Percentiles rank a stretch among this genome's conserved stretches.
Conservation (phyloP, 2,329 filamentous ascomycete genomes). For the Trichoderma atroviride region DNA sequence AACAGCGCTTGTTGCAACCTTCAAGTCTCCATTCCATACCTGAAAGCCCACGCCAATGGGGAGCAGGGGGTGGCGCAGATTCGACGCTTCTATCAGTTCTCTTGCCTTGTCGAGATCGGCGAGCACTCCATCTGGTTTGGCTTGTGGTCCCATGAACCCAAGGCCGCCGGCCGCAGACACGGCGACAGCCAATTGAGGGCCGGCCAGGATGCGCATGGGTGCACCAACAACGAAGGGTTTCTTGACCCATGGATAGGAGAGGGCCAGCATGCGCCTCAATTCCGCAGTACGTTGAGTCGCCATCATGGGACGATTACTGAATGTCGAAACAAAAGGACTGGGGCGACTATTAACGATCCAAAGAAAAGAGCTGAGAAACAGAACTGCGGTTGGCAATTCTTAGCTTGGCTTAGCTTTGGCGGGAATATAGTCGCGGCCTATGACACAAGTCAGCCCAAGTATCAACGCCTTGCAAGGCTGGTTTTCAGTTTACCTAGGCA, state of each 20-base stretch:
- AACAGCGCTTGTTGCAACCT: constrained; percentile 37
- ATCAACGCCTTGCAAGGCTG: background rate
- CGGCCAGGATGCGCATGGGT: constrained; percentile 69
- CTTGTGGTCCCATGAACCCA: constrained; percentile 49
- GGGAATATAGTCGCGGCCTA: background rate
- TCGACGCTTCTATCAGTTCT: constrained; percentile 31
- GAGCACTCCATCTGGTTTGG: constrained; percentile 38
- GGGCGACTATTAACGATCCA: no score
- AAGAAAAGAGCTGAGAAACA: background rate
- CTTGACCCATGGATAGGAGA: constrained; percentile 41
- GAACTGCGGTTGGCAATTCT: background rate
- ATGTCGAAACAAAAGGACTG: background rate
- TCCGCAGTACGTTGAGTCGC: background rate
- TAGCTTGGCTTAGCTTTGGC: background rate
- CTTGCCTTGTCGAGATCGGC: constrained; percentile 38
- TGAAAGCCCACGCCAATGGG: constrained; percentile 53
- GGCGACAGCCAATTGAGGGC: constrained; percentile 58
- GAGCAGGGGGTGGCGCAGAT: constrained; percentile 26
- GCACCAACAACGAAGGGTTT: constrained; percentile 58
- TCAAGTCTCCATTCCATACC: constrained; percentile 48
- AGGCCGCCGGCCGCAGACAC: constrained; percentile 73
- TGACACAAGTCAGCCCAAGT: background rate
- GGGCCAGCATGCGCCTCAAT: constrained; percentile 24
- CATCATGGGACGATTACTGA: constrained; percentile 4
- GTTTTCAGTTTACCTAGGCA: background rate